phyloP scores from a whole-genome alignment of 805 yeast species.

The Suhomyces sp. region DNA sequence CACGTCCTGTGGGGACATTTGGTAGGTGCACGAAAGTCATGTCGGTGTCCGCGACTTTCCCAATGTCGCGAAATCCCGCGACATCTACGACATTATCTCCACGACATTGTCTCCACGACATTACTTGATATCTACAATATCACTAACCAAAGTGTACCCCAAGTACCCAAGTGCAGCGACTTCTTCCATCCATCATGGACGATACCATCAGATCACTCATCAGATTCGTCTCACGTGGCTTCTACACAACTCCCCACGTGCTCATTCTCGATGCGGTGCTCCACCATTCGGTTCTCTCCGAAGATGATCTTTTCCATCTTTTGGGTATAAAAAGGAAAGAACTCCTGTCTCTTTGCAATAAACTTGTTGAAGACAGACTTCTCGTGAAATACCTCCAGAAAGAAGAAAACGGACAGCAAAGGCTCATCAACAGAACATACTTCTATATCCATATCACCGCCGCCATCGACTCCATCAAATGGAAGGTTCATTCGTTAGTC shows the following conservation, averaged over 20 bases:
- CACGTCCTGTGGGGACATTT: too few relatives aligned
- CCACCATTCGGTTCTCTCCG: constrained; percentile 85
- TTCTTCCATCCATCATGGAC: too few relatives aligned
- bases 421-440: constrained; percentile 74
- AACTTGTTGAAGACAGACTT: constrained; percentile 80
- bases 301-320: constrained; percentile 82
- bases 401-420: constrained; percentile 58
- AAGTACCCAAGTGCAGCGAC: too few relatives aligned
- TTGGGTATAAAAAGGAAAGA: constrained; percentile 86
- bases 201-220: constrained; percentile 54
- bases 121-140: too few relatives aligned
- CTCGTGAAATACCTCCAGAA: constrained; percentile 69
- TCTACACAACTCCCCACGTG: constrained; percentile 81
- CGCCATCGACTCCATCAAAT: constrained; percentile 92
- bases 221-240: constrained; percentile 80
- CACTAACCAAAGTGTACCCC: too few relatives aligned
- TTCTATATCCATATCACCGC: constrained; percentile 88
- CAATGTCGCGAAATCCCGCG: too few relatives aligned
- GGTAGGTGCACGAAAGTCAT: too few relatives aligned
- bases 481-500: constrained; percentile 91
- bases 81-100: too few relatives aligned
- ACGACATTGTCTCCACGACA: too few relatives aligned
- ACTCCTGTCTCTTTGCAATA: constrained; percentile 76
- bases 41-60: too few relatives aligned
- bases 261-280: constrained; percentile 83